Conservation (phyloP, 1,139 yeast genomes). For the Debaryomycetaceae sp. region DNA sequence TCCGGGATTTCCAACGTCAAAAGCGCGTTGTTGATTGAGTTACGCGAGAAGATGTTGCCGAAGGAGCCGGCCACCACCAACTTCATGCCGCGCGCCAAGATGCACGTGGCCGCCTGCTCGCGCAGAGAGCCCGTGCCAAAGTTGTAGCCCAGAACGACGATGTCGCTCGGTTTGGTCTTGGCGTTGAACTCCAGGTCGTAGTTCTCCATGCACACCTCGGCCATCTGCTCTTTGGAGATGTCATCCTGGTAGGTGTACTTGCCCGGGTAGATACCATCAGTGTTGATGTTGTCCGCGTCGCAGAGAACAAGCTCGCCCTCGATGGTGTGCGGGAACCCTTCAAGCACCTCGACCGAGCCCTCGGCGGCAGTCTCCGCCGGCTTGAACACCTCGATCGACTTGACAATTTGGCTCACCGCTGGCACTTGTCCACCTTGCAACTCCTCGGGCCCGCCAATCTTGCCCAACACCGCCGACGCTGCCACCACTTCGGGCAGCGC, state of each 20-base stretch:
- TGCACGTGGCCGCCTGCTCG: conserved; percentile 98
- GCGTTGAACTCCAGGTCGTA: conserved; percentile 82
- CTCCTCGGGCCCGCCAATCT: conserved; percentile 90
- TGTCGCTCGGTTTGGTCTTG: conserved; percentile 84
- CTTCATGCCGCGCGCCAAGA: conserved; percentile 88
- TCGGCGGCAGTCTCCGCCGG: conserved; percentile 29
- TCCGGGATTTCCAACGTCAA: conserved; percentile 91
- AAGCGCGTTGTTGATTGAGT: conserved; percentile 92
- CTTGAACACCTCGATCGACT: conserved; percentile 28
- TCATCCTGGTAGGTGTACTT: conserved; percentile 98
- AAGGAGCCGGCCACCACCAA: conserved; percentile 95
- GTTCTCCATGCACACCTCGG: conserved; percentile 98
- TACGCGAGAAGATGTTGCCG: conserved; percentile 93
- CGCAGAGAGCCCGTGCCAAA: conserved; percentile 99
- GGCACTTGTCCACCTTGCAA: conserved; percentile 55
- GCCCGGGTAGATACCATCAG: conserved; percentile 98
- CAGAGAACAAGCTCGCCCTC: conserved; percentile 91
- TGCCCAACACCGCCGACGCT: conserved; percentile 92
- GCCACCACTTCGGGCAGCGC: conserved; percentile 99
- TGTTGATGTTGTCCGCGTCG: conserved; percentile 96
- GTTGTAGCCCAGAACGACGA: conserved; percentile 86
- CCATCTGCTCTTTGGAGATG: conserved; percentile 91
- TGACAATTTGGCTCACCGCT: conserved; percentile 42
- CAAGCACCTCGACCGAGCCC: conserved; percentile 63
- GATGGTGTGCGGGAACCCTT: conserved; percentile 85